These are phyloP conservation scores for Botrytis squamosa DNA, from an alignment of 2,329 filamentous ascomycete genomes.

Conservation along the genomic window DNA sequence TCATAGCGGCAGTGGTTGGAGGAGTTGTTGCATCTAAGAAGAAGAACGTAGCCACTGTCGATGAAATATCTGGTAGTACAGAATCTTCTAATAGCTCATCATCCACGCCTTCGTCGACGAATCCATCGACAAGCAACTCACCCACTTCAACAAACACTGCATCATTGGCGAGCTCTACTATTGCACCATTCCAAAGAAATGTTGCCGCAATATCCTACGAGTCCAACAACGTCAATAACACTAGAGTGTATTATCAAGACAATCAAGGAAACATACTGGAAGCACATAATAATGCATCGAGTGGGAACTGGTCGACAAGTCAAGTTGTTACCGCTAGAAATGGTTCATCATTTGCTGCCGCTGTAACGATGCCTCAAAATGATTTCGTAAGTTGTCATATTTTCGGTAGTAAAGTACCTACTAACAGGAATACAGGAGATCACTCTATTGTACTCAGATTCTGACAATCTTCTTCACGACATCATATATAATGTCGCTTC, in stretches of 20 bases:
- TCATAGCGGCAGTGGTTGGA: conserved; percentile 1
- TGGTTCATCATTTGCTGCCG: conserved; percentile 25
- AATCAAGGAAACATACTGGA: conserved; percentile 23
- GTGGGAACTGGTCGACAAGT: conserved; percentile 21
- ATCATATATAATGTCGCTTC: conserved; percentile 23
- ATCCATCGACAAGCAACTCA: background rate
- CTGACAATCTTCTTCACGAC: conserved; percentile 24
- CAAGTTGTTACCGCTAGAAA: conserved; percentile 19
- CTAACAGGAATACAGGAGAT: conserved; percentile 24
- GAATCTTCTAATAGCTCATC: background rate
- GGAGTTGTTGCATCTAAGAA: background rate
- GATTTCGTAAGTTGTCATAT: conserved; percentile 13
- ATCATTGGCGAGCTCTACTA: background rate
- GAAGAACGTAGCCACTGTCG: background rate
- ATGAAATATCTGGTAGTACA: background rate
- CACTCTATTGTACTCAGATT: conserved; percentile 25
- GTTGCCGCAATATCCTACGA: conserved; percentile 25
- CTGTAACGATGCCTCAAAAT: conserved; percentile 21
- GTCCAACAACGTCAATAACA: conserved; percentile 18
- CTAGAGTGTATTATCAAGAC: conserved; percentile 27
- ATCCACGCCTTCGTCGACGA: background rate
- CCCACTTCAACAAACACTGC: background rate
- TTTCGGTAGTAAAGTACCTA: background rate
- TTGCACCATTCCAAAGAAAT: conserved; percentile 16
- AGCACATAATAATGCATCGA: conserved; percentile 16